Conservation (phyloP, 495 filamentous ascomycete genomes). For the Penicillium verhagenii region DNA sequence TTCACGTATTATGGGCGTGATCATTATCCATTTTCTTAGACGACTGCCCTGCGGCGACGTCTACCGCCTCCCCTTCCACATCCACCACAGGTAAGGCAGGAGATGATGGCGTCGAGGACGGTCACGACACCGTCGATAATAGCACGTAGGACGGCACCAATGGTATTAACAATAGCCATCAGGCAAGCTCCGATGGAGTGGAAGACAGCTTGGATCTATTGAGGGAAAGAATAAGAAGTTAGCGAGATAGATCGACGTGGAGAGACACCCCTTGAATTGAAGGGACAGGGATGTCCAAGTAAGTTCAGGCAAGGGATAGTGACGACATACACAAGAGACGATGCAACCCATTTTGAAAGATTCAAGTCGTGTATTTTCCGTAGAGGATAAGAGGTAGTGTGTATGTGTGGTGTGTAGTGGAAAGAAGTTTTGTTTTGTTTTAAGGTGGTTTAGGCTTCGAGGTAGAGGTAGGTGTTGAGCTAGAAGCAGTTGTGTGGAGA, state of each 20-base stretch:
- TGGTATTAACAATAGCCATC: slow-evolving; percentile 80
- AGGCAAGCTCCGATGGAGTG: slow-evolving; percentile 79
- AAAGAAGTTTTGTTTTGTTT: no score
- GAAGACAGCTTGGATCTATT: slow-evolving; percentile 80
- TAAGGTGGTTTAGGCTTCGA: slow-evolving; percentile 21
- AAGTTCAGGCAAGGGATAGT: slow-evolving; percentile 1
- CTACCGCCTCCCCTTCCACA: slow-evolving; percentile 47
- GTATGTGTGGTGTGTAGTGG: no score
- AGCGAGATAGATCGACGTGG: no score
- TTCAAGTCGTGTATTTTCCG: background rate
- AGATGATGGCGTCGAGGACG: slow-evolving; percentile 81
- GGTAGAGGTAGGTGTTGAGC: slow-evolving; percentile 14
- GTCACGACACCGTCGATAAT: slow-evolving; percentile 81
- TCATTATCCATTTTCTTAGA: slow-evolving; percentile 9
- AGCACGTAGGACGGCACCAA: slow-evolving; percentile 69
- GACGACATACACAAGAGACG: slow-evolving; percentile 82
- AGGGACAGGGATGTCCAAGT: no score
- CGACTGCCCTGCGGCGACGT: slow-evolving; percentile 24
- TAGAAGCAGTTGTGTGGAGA: slow-evolving; percentile 30
- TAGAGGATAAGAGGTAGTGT: no score
- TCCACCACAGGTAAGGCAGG: slow-evolving; percentile 78
- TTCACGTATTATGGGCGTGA: background rate
- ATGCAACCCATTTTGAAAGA: slow-evolving; percentile 83
- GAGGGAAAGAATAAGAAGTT: slow-evolving; percentile 17
- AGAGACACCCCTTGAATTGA: no score